Base-by-base conservation (phyloP, 2,329 filamentous ascomycete genomes). In the Neofusicoccum kwambonambiense region DNA sequence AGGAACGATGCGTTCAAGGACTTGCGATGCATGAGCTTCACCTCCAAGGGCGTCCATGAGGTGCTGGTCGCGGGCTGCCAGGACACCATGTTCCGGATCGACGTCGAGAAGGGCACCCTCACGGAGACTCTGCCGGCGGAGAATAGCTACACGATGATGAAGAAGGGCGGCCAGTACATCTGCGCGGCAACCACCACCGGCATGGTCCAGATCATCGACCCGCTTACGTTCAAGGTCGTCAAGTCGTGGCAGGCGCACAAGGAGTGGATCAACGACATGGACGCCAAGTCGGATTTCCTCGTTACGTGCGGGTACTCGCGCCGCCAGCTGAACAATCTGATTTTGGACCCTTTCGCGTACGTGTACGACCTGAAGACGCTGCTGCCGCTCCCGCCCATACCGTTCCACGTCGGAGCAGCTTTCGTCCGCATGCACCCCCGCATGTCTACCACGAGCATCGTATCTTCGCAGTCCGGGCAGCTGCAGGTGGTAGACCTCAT, bases 351-450 rank as follows among this genome's bases (percentile, higher is more conserved):
- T 0, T 89, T 98, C 65, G 92, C 97, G 66, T 96, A 97, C 70
- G 93, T 98, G 39, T 98, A 96, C 73, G 94, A 98, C 73, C 84
- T 99, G 52, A 97, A 97, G 79, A 95, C 92, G 51, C 86, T 97
- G 80, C 86, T 87, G 17, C 92, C 93, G 22, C 87, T 97, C 74
- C 90, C 92, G 4, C 95, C 95, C 0, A 94, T 99, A 47, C 92
- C 95, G 0, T 99, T 89, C 66, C 94, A 95, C 65, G 90, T 93
- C 2, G 93, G 95, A 9, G 95, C 94, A 42, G 94, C 95, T 41
- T 96, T 93, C 80, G 93, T 97, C 47, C 89, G 95, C 65, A 95
- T 99, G 90, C 95, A 99, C 76, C 95, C 96, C 1, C 90, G 93
- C 71, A 91, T 99, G 86, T 90, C 93, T 19, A 97, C 95, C 0